Evolutionary conservation across 2,329 filamentous ascomycete genomes (phyloP).

Genomic region (Stromatinia cepivora): DNA sequence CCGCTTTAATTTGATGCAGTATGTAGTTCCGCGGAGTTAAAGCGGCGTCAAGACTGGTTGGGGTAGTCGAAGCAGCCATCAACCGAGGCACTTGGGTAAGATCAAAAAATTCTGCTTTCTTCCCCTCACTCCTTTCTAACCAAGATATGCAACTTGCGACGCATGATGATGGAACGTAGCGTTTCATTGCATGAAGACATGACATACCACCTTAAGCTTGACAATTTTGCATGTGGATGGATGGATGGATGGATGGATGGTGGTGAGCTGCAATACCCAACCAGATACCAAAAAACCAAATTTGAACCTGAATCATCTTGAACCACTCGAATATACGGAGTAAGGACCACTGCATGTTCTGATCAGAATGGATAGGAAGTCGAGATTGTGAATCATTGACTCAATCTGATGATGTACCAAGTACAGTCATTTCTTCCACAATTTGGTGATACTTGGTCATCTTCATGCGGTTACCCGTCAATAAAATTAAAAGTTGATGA

Average conservation of each 20-base stretch:
- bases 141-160: neutral
- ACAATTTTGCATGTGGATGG: neutral
- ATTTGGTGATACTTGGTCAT: neutral
- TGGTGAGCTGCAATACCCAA: neutral
- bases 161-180: too few relatives aligned
- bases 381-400: neutral
- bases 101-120: neutral
- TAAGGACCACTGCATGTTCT: neutral
- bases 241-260: too few relatives aligned
- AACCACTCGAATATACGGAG: neutral
- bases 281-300: too few relatives aligned
- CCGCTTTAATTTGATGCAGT: neutral
- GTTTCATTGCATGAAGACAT: too few relatives aligned
- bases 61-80: too few relatives aligned
- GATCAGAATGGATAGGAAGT: neutral
- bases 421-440: neutral
- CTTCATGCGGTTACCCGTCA: neutral
- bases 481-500: neutral
- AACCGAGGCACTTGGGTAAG: neutral
- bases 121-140: neutral
- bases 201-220: neutral
- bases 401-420: neutral
- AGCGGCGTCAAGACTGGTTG: too few relatives aligned
- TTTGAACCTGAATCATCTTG: too few relatives aligned
- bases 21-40: too few relatives aligned